These are phyloP conservation scores for Trichoderma asperelloides DNA, from an alignment of 495 filamentous ascomycete genomes.

Conservation along the genomic window DNA sequence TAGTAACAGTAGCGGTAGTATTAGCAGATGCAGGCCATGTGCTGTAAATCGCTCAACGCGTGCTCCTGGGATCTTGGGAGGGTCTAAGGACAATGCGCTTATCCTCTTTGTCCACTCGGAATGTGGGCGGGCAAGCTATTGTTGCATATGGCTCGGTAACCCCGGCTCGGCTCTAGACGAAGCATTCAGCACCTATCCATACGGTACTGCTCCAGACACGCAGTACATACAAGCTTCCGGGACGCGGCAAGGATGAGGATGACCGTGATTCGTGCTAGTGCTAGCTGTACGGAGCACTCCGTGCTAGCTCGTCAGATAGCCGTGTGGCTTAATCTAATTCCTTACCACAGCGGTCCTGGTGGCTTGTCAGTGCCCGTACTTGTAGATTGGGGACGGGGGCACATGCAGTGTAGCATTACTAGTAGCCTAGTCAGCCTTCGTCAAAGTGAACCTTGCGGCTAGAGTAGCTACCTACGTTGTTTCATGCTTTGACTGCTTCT, in stretches of 20 bases:
- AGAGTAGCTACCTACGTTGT: background rate
- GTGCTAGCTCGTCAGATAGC: slow-evolving; percentile 4
- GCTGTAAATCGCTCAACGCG: slow-evolving; percentile 1
- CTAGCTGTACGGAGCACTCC: background rate
- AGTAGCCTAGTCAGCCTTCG: background rate
- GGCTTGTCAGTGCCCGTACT: background rate
- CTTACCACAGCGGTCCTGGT: background rate
- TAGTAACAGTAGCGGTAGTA: background rate
- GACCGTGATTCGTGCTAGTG: background rate
- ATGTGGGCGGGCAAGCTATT: background rate
- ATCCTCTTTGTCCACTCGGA: background rate
- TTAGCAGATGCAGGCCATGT: background rate
- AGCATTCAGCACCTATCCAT: background rate
- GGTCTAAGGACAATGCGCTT: background rate
- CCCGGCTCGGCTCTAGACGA: background rate
- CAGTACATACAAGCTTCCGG: background rate
- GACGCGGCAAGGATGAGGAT: background rate
- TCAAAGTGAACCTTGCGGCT: background rate
- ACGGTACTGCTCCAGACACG: background rate
- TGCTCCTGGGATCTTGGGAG: background rate
- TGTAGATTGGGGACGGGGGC: background rate
- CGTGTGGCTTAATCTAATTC: background rate
- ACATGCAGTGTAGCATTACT: background rate
- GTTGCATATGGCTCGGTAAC: background rate
- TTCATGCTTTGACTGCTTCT: background rate